Evolutionary conservation across 2,329 filamentous ascomycete species (phyloP), one percentile per base, ranked within the genome.

Genomic region (Bimuria novae-zelandiae): DNA sequence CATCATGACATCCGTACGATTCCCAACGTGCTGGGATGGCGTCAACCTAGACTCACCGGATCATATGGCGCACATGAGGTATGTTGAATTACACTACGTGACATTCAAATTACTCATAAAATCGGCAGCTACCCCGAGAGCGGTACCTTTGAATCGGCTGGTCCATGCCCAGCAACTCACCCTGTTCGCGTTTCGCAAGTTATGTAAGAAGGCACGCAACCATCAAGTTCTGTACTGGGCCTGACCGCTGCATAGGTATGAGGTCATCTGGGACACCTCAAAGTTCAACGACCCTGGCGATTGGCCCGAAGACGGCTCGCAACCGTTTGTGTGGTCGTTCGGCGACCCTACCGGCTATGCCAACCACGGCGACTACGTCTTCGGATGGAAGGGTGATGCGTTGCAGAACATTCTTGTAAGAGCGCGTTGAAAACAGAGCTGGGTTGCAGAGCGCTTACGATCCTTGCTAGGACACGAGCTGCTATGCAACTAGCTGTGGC

Each of bases 1-100:
- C 5, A 58, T 58, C 17, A 51, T 55, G 51, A 55, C 44, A 32
- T 75, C 68, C 75, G 73, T 76, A 71, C 76, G 54, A 72, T 77
- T 59, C 70, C 71, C 61, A 74, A 56, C 56, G 1, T 61, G 59
- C 33, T 61, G 59, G 59, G 54, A 61, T 48, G 59, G 59, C 3
- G 32, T 42, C 1, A 57, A 54, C 80, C 83, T 63, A 86, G 87
- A 19, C 90, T 93, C 77, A 72, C 75, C 16, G 83, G 85, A 53
- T 81, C 96, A 44, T 61, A 76, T 76, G 54, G 72, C 41, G 10
- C 54, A 57, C 35, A 51, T 57, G 54, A 53, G 54, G 54, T 51
- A 42, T 12, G 33, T 25, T 33, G 12, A n/a, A 19, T 11, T 11
- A 4, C 30, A 12, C 17, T 2, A 1, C 25, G 7, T 10, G 14